Evolutionary conservation across 352 stramenopile genomes (phyloP).

Genomic region (Chrysophaeum taylorii): DNA sequence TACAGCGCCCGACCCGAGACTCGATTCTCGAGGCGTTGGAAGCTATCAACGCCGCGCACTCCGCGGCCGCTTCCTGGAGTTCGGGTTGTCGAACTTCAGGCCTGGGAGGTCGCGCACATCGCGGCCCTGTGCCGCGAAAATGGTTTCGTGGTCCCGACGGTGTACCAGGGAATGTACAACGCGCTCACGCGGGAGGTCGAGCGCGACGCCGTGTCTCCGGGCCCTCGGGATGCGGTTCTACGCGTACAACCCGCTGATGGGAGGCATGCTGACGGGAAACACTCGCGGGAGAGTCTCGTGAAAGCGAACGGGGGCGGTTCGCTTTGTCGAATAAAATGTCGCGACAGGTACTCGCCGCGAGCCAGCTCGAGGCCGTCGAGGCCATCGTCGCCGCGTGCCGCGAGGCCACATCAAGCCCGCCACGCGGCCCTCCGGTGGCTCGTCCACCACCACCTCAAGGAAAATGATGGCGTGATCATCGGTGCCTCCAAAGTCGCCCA

Average conservation of each 20-base stretch:
- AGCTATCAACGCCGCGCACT: conserved; percentile 39
- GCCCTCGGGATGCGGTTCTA: conserved; percentile 51
- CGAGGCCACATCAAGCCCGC: conserved; percentile 21
- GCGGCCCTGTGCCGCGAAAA: conserved; percentile 53
- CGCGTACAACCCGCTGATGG: conserved; percentile 63
- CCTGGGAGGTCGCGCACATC: conserved; percentile 46
- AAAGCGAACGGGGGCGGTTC: background rate
- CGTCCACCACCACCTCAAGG: conserved; percentile 28
- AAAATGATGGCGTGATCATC: conserved; percentile 31
- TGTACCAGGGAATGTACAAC: conserved; percentile 71
- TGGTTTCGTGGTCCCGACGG: conserved; percentile 43
- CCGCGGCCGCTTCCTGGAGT: conserved; percentile 41
- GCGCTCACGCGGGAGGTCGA: conserved; percentile 57
- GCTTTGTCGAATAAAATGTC: conserved; percentile 7
- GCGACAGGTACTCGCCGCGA: conserved; percentile 37
- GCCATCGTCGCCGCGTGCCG: conserved; percentile 25
- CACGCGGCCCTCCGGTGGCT: conserved; percentile 36
- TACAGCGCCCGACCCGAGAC: conserved; percentile 56
- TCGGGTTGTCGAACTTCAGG: conserved; percentile 62
- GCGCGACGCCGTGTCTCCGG: conserved; percentile 46
- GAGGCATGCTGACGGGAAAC: conserved; percentile 56
- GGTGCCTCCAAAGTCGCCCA: conserved; percentile 29
- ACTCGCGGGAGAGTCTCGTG: conserved; percentile 28
- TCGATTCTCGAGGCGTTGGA: conserved; percentile 48
- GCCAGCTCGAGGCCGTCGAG: conserved; percentile 37